Evolutionary conservation across 2,329 filamentous ascomycete species (phyloP).

Genomic region (Coniochaeta pulveracea): DNA sequence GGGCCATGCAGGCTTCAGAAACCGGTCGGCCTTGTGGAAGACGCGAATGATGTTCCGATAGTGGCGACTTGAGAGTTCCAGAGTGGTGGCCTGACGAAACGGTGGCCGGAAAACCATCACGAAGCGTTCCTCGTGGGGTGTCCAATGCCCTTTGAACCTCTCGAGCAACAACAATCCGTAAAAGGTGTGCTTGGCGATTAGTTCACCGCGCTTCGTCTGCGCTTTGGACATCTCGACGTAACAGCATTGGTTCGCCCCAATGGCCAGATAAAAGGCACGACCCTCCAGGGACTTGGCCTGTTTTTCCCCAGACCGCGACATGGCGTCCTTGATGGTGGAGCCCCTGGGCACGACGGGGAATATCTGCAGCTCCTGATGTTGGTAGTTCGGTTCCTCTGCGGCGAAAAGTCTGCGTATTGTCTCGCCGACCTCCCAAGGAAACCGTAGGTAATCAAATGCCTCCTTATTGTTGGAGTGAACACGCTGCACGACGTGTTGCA

Average conservation of each 20-base stretch:
- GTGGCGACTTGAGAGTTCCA: constrained; percentile 40
- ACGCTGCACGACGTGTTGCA: constrained; percentile 31
- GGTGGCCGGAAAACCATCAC: constrained; percentile 41
- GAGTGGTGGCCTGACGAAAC: constrained; percentile 8
- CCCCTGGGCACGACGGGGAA: constrained; percentile 42
- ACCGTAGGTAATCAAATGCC: constrained; percentile 21
- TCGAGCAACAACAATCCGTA: constrained; percentile 43
- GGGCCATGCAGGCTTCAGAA: constrained; percentile 47
- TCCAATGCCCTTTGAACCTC: constrained; percentile 37
- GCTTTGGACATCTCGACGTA: constrained; percentile 37
- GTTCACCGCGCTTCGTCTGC: constrained; percentile 28
- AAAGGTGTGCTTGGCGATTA: constrained; percentile 34
- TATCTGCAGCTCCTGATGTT: constrained; percentile 26
- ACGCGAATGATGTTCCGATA: constrained; percentile 42
- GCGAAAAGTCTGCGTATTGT: constrained; percentile 35
- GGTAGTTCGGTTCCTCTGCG: constrained; percentile 26
- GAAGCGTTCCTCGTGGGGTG: constrained; percentile 42
- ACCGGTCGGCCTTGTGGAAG: constrained; percentile 41
- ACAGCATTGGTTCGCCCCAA: constrained; percentile 41
- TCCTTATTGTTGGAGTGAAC: constrained; percentile 22
- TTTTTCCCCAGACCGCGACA: constrained; percentile 27
- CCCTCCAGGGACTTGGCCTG: constrained; percentile 34
- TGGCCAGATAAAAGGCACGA: constrained; percentile 42
- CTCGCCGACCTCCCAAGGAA: constrained; percentile 33
- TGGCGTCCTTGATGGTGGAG: constrained; percentile 20